phyloP scores from a whole-genome alignment of 345 rosid species.

The Eucalyptus paniculata region DNA sequence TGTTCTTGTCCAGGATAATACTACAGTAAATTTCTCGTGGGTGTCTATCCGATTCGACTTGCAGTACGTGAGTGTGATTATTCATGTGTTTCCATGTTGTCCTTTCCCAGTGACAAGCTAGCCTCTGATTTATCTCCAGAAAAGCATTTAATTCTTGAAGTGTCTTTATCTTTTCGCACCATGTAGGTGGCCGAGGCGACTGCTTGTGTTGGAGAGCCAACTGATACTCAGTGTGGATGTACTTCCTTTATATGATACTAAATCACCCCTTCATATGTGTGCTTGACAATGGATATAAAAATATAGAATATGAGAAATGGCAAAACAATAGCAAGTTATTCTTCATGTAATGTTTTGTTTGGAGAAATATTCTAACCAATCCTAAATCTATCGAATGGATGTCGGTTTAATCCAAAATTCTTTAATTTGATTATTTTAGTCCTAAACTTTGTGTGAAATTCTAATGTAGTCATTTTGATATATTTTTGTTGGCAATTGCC shows the following conservation, averaged over 20 bases:
- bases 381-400: neutral
- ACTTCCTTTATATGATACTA: neutral
- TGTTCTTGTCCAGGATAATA: neutral
- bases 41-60: neutral
- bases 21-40: neutral
- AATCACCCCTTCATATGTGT: neutral
- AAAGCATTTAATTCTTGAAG: neutral
- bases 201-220: neutral
- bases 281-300: neutral
- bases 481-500: neutral
- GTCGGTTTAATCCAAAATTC: too few relatives aligned
- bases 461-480: too few relatives aligned
- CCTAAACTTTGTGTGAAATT: rapidly evolving
- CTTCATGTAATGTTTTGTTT: neutral
- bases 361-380: neutral
- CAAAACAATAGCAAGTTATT: neutral
- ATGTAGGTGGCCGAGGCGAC: neutral
- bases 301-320: neutral
- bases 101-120: neutral
- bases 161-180: neutral
- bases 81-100: neutral
- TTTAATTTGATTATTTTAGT: too few relatives aligned
- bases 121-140: neutral
- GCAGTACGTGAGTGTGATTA: neutral
- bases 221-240: neutral